Base-by-base conservation (phyloP, 495 filamentous ascomycete species). In the Cudoniella acicularis region DNA sequence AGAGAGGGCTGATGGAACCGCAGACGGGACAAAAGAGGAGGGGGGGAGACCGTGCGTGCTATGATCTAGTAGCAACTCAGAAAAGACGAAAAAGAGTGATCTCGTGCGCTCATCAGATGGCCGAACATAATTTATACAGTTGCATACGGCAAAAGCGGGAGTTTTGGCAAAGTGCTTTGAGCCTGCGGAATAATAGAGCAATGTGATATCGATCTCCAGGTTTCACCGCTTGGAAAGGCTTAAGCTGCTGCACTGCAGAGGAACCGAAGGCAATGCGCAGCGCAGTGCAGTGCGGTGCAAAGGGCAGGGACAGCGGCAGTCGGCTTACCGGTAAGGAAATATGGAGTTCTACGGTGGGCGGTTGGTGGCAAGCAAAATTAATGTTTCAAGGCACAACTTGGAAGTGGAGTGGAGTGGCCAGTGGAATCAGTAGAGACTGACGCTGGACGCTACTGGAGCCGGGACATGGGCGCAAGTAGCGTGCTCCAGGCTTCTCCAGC, bases 41-140 rank as follows among this genome's bases (percentile, higher is more conserved):
- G 30, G 30, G 13, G 13, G 4, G 30, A 36, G 4, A 36, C 6
- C 13, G 4, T 36, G 4, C 13, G 13, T 13, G 30, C 30, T 36
- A 36, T 36, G 30, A 13, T 36, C 30, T 36, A 13, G 30, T 13
- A 36, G 30, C 13, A 2, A 79, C 85, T 13, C 30, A 36, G 30
- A 36, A 6, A 36, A 6, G 4, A 6, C 30, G 8, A 46, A n/a
- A 4, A 30, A 26, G 26, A 10, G 22, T 52, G 52, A 41, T 30
- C 52, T 45, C 52, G 52, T 54, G 52, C 27, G 18, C 17, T 45
- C 36, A 42, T n/a, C 26, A 42, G 52, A 54, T 45, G 52, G 1
- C 30, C 27, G 36, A 21, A 18, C 30, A 46, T 46, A 46, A 46
- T 57, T 16, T 57, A 49, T 50, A 57, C 40, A 10, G 54, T 57